A percentile compares a stretch with the other conserved stretches of the same genome.
Evolutionary conservation across 345 rosid species (phyloP).

Genomic region (Erodium maritimum): DNA sequence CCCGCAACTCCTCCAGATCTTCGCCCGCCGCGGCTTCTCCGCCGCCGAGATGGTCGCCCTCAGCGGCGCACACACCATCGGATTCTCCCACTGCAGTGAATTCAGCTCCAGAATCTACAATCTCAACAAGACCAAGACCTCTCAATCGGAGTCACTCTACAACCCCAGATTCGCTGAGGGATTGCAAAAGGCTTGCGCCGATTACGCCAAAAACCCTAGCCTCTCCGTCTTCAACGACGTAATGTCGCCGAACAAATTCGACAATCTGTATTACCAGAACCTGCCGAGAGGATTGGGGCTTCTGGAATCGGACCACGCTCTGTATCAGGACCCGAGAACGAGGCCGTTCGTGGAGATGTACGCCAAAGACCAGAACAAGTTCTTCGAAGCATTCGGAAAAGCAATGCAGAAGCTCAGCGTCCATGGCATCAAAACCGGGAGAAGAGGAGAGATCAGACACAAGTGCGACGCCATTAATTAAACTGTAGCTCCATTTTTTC

Average conservation of each 20-base stretch:
- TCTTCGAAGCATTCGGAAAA: constrained; percentile 53
- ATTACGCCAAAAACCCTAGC: constrained; percentile 49
- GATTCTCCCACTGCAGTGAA: constrained; percentile 90
- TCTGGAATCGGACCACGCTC: constrained; percentile 64
- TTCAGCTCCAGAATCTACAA: constrained; percentile 31
- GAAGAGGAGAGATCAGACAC: constrained; percentile 81
- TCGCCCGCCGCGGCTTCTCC: constrained; percentile 47
- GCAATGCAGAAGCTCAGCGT: constrained; percentile 85
- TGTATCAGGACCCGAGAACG: constrained; percentile 43
- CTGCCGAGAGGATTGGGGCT: constrained; percentile 70
- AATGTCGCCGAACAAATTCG: constrained; percentile 83
- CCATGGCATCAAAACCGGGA: constrained; percentile 59
- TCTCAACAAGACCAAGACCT: constrained; percentile 9
- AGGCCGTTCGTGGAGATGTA: constrained; percentile 56
- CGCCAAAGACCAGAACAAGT: constrained; percentile 46
- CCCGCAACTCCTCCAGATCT: constrained; percentile 35
- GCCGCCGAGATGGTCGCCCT: constrained; percentile 77
- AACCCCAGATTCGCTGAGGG: constrained; percentile 62
- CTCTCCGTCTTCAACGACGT: constrained; percentile 80
- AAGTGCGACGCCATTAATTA: constrained; percentile 79
- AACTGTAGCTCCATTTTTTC: background rate
- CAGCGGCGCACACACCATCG: constrained; percentile 84
- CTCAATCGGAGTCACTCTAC: constrained; percentile 28
- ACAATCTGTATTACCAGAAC: constrained; percentile 71
- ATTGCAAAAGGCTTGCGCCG: constrained; percentile 51